Evolutionary conservation across 352 stramenopile species (phyloP).

Genomic region (Discostella stelligera): DNA sequence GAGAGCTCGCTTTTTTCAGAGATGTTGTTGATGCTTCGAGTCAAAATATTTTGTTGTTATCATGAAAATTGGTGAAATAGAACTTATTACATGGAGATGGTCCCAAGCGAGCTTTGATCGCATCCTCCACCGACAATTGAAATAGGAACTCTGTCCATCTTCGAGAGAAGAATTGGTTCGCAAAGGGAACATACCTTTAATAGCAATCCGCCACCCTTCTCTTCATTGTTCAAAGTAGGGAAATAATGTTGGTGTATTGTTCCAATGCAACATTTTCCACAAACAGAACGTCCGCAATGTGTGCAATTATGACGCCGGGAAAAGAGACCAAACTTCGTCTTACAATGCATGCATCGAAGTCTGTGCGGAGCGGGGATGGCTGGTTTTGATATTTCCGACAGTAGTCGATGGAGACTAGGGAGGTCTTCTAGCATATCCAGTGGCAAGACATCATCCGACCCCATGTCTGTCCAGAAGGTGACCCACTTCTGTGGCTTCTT

Average conservation of each 20-base stretch:
- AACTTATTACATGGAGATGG: conserved; percentile 50
- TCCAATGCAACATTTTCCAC: conserved; percentile 52
- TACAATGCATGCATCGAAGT: conserved; percentile 82
- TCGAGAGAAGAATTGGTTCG: conserved; percentile 41
- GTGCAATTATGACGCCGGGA: conserved; percentile 65
- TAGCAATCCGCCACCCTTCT: conserved; percentile 7
- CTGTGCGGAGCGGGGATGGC: conserved; percentile 57
- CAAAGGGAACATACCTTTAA: conserved; percentile 55
- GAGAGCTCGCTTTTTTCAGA: no score
- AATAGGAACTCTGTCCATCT: conserved; percentile 18
- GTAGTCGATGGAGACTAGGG: conserved; percentile 57
- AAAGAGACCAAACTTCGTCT: conserved; percentile 57
- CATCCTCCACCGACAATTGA: conserved; percentile 19
- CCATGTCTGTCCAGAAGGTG: conserved; percentile 73
- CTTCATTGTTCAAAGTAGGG: conserved; percentile 17
- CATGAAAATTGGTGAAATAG: neutral
- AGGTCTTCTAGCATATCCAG: conserved; percentile 80
- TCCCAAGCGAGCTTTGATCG: conserved; percentile 38
- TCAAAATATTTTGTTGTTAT: no score
- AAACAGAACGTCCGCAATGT: conserved; percentile 76
- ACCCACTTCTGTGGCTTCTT: conserved; percentile 76
- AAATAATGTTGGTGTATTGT: conserved; percentile 35
- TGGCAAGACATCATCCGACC: conserved; percentile 63
- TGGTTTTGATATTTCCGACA: conserved; percentile 64
- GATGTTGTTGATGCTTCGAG: neutral